Evolutionary conservation across 192 early-diverging fungal genomes (phyloP), one percentile per base, ranked within the genome.

Genomic region (Backusella westeae): DNA sequence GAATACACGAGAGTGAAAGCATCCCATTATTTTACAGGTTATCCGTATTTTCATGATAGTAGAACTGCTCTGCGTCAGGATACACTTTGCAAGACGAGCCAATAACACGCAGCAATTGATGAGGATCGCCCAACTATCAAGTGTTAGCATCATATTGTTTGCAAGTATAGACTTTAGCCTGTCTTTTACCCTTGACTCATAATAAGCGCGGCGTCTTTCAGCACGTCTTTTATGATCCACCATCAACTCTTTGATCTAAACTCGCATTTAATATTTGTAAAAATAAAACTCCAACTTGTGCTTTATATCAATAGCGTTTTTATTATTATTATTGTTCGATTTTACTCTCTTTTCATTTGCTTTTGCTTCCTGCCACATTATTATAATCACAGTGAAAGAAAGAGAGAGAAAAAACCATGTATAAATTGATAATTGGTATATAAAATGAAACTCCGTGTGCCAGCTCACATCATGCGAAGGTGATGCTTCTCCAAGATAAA

Each of bases 401-500:
- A 38, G 53, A 71, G n/a, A 53, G 14, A 29, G 6, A 36, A 52
- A 66, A 70, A 36, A 71, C 23, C 14, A 21, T 63, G 21, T 35
- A 15, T 21, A 39, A 46, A 32, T 32, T 3, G 32, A 32, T 32
- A 0, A 44, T 14, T 14, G 8, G 14, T 44, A 44, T 44, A 49
- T 49, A 74, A 38, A 34, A 59, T 23, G 6, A 39, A 59, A 38
- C 49, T 73, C 52, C 34, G 35, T 52, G 15, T 36, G 12, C 1
- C 0, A 0, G n/a, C 53, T 23, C 66, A 80, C 12, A 89, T 80
- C 32, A 86, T 85, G 26, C 53, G 56, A 36, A 93, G 80, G 32
- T 90, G 79, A 1, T 83, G 82, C 70, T 89, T 87, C 75, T 94
- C 93, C 56, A 93, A 76, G 72, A 93, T 92, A 81, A 86, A 93